Evolutionary conservation across 2,329 filamentous ascomycete species (phyloP).

Genomic region (Pseudomassariella vexata): DNA sequence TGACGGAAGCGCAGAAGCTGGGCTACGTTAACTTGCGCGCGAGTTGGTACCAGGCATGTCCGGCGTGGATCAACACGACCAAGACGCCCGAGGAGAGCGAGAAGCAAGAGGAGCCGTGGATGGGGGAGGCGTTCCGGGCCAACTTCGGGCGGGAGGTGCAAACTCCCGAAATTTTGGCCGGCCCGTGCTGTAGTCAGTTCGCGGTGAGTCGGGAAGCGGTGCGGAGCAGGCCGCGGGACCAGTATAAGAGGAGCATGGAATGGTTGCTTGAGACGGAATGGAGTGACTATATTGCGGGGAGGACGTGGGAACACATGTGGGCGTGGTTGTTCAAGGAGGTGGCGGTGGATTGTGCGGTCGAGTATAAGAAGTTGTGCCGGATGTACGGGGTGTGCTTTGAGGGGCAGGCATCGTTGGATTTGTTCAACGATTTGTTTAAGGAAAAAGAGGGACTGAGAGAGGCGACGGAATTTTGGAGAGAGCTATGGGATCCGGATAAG

Average conservation of each 20-base stretch:
- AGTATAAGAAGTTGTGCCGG: conserved; percentile 24
- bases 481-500: conserved; percentile 13
- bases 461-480: conserved; percentile 12
- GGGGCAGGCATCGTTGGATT: conserved; percentile 7
- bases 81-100: conserved; percentile 11
- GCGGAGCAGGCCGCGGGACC: conserved; percentile 17
- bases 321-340: conserved; percentile 23
- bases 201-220: conserved; percentile 25
- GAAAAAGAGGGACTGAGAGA: conserved; percentile 14
- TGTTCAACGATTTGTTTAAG: conserved; percentile 12
- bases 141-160: conserved; percentile 18
- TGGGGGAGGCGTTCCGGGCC: conserved; percentile 21
- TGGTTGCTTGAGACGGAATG: conserved; percentile 23
- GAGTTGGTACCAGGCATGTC: conserved; percentile 49
- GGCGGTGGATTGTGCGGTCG: conserved; percentile 38
- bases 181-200: conserved; percentile 29
- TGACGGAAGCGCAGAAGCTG: conserved; percentile 33
- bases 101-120: conserved; percentile 24
- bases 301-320: conserved; percentile 29
- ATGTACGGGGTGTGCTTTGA: conserved; percentile 28
- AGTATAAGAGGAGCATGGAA: conserved; percentile 22
- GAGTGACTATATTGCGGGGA: conserved; percentile 24
- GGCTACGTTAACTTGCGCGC: conserved; percentile 52
- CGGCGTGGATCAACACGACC: conserved; percentile 41
- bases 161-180: conserved; percentile 24